phyloP scores from a whole-genome alignment of 306 rosid genomes.

The Dicorynia guianensis region DNA sequence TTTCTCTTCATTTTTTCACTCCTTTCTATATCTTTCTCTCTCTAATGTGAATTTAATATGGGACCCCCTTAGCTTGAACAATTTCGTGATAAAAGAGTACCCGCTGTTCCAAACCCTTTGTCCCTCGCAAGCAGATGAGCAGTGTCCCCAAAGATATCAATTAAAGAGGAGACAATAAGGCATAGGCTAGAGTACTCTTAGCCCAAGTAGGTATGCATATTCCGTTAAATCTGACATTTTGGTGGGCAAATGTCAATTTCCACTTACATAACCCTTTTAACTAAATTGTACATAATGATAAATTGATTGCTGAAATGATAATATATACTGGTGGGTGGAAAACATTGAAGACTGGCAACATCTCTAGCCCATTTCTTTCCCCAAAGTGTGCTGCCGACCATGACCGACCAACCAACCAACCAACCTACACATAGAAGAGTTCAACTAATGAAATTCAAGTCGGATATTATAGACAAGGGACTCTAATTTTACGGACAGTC shows the following conservation, averaged over 20 bases:
- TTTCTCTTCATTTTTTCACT: slow-evolving; percentile 19
- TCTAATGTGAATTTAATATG: slow-evolving; percentile 45
- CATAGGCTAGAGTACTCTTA: slow-evolving; percentile 40
- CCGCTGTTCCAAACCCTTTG: slow-evolving; percentile 52
- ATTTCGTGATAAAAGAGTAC: slow-evolving; percentile 47
- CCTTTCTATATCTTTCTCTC: slow-evolving; percentile 7
- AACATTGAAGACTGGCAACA: too few species aligned
- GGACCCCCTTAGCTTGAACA: slow-evolving; percentile 51
- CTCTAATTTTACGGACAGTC: too few species aligned
- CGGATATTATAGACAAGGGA: slow-evolving; percentile 37
- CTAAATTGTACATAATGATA: too few species aligned
- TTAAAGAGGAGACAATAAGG: slow-evolving; percentile 41
- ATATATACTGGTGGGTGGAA: too few species aligned
- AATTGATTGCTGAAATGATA: too few species aligned
- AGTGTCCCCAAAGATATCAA: slow-evolving; percentile 41
- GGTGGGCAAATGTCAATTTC: slow-evolving; percentile 55
- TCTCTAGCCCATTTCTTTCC: slow-evolving; percentile 38
- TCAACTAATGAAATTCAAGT: slow-evolving; percentile 44
- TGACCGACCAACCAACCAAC: slow-evolving; percentile 38
- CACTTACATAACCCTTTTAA: too few species aligned
- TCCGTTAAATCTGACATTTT: slow-evolving; percentile 46
- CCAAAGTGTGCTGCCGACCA: slow-evolving; percentile 46
- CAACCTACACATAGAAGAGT: slow-evolving; percentile 24
- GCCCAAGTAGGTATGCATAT: slow-evolving; percentile 39
- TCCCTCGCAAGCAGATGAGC: slow-evolving; percentile 48